Conservation (phyloP, 2,329 filamentous ascomycete genomes). For the Fusarium floridanum region DNA sequence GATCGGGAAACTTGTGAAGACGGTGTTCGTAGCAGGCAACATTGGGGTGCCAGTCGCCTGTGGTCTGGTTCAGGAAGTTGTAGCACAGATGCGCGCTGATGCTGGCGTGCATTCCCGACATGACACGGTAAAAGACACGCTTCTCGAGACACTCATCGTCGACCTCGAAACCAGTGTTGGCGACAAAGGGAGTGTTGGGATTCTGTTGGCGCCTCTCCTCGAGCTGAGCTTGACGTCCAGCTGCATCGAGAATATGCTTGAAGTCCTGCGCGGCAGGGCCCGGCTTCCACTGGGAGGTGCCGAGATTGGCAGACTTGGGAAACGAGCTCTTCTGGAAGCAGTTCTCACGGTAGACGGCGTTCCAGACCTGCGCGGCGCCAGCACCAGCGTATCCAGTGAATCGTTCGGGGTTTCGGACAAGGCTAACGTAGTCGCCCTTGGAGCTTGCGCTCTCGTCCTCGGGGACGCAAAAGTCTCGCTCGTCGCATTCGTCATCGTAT, state of each 20-base stretch:
- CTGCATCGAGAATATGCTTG: slow-evolving; percentile 70
- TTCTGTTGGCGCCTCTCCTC: slow-evolving; percentile 61
- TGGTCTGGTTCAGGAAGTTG: slow-evolving; percentile 95
- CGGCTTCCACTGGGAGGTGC: slow-evolving; percentile 56
- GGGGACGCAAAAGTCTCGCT: slow-evolving; percentile 95
- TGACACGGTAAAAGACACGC: slow-evolving; percentile 95
- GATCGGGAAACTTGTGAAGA: slow-evolving; percentile 87
- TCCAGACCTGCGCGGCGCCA: slow-evolving; percentile 91
- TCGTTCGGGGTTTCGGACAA: slow-evolving; percentile 92
- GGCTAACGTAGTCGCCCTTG: slow-evolving; percentile 96
- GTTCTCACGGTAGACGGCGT: slow-evolving; percentile 96
- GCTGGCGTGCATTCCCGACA: slow-evolving; percentile 98
- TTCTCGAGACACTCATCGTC: slow-evolving; percentile 98
- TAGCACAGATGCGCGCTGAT: slow-evolving; percentile 97
- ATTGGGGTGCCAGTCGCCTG: slow-evolving; percentile 93
- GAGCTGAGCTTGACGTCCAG: slow-evolving; percentile 71
- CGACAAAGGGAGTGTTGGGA: slow-evolving; percentile 70
- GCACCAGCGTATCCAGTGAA: slow-evolving; percentile 94
- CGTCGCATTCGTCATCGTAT: slow-evolving; percentile 96
- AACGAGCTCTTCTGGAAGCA: slow-evolving; percentile 84
- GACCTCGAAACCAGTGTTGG: slow-evolving; percentile 76
- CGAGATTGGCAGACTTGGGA: slow-evolving; percentile 69
- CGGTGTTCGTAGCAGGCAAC: slow-evolving; percentile 87
- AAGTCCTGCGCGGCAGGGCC: slow-evolving; percentile 72
- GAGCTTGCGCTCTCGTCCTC: slow-evolving; percentile 89